Percentiles rank a stretch among this genome's conserved stretches.
phyloP scores from a whole-genome alignment of 2,329 filamentous ascomycete species.

The Aspergillus bombycis region DNA sequence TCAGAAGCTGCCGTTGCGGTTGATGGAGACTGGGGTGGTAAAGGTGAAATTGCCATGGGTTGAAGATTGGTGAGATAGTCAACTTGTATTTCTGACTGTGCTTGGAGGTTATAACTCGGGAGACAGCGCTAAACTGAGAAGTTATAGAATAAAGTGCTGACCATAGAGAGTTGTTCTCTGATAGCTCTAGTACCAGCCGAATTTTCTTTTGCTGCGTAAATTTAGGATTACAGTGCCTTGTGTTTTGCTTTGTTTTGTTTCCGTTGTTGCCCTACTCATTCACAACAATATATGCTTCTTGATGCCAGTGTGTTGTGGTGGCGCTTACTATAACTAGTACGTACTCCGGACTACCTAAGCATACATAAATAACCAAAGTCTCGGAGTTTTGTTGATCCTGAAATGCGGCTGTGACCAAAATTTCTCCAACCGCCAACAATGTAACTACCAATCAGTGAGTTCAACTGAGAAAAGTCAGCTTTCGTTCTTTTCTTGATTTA shows the following conservation, averaged over 20 bases:
- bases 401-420: conserved; percentile 27
- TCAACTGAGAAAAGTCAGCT: background rate
- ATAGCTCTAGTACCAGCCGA: background rate
- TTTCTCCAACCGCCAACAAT: conserved; percentile 24
- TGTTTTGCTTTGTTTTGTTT: background rate
- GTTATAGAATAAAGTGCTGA: background rate
- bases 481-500: background rate
- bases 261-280: background rate
- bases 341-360: no score
- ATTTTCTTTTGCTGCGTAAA: background rate
- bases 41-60: conserved; percentile 49
- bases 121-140: background rate
- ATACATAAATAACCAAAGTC: background rate
- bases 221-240: background rate
- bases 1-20: conserved; percentile 35
- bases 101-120: background rate
- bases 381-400: conserved; percentile 40
- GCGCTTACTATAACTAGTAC: no score
- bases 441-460: background rate
- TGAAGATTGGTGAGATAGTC: background rate
- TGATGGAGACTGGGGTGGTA: conserved; percentile 42
- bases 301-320: background rate
- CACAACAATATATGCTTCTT: background rate
- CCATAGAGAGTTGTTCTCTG: background rate
- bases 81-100: background rate